A percentile compares a stretch with the other conserved stretches of the same genome.
Conservation (phyloP, 192 early-diverging fungal species). For the Powellomyces hirtus region DNA sequence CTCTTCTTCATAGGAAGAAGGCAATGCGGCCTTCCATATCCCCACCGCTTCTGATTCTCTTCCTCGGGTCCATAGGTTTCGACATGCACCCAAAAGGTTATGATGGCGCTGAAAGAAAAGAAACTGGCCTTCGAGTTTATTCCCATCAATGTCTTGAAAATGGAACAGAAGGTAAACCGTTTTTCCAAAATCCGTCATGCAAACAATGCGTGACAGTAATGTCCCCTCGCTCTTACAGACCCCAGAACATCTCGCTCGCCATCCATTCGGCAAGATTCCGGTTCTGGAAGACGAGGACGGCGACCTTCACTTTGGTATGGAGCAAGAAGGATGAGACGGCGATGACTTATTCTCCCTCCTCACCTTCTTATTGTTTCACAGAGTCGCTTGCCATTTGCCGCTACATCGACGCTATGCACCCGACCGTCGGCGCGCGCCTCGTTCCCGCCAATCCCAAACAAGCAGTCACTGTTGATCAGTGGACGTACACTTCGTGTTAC, state of each 20-base stretch:
- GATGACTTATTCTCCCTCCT: no score
- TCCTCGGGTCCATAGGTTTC: no score
- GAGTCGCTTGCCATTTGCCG: constrained; percentile 42
- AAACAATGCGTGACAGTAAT: no score
- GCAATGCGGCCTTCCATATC: no score
- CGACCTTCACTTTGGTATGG: not conserved
- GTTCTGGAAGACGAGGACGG: constrained; percentile 33
- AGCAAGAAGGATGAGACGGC: no score
- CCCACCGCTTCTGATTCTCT: no score
- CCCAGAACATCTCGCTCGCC: constrained; percentile 27
- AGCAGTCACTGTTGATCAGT: constrained; percentile 33
- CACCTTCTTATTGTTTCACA: constrained; percentile 24
- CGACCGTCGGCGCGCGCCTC: constrained; percentile 20
- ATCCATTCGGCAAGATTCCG: constrained; percentile 48
- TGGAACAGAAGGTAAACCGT: constrained; percentile 42
- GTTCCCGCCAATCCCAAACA: constrained; percentile 28
- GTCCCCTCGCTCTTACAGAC: no score
- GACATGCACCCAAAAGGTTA: constrained; percentile 23
- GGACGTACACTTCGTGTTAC: constrained; percentile 6
- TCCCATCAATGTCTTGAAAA: constrained; percentile 17
- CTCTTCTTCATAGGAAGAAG: no score
- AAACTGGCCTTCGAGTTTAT: constrained; percentile 33
- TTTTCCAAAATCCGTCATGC: no score
- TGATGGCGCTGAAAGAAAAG: constrained; percentile 31
- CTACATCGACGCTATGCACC: constrained; percentile 34